Base-by-base conservation (phyloP, 208 protist species). In the Leptomonas pyrrhocoris region DNA sequence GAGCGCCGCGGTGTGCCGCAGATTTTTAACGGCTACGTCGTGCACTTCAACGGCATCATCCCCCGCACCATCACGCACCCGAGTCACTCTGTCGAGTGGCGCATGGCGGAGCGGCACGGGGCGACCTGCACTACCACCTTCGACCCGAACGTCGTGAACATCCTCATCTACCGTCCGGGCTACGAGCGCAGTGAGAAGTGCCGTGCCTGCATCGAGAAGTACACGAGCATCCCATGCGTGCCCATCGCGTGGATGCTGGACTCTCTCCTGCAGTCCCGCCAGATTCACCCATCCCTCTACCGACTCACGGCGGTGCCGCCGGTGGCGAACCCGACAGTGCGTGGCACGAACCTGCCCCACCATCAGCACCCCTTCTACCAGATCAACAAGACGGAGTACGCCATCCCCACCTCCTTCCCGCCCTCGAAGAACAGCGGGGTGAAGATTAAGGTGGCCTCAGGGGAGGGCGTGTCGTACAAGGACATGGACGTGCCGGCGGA, bases 171-270 rank as follows among this genome's bases (percentile, higher is more conserved):
- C 77, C 85, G 92, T 30, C 78, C 83, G 13, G 92, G 92, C 45
- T 96, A 96, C 76, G 92, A 96, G 80, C 89, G 92, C 48, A 96
- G 92, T 70, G 89, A 94, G 42, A 96, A 96, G 86, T 88, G 85
- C 74, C 83, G 87, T 42, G 56, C 67, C 15, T 94, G 88, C 66
- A 73, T 94, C 11, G 81, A 93, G 63, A 68, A 68, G 50, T 81
- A 84, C 66, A 67, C 55, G 7, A 73, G 73, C 57, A 81, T 94
- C 31, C 62, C 80, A 7, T 82, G 67, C 18, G 92, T 96, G 21
- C 86, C 92, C 34, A 92, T 96, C 64, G 68, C 83, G 8, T 96
- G 92, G 89, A 79, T 96, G 86, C 80, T 96, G 18, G 92, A 96
- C 66, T 96, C 82, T 38, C 76, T 96, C 28, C 81, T 96, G 38